These are phyloP conservation scores for Euphrasia confusa DNA, from an alignment of 257 asterid genomes.

Conservation along the genomic window DNA sequence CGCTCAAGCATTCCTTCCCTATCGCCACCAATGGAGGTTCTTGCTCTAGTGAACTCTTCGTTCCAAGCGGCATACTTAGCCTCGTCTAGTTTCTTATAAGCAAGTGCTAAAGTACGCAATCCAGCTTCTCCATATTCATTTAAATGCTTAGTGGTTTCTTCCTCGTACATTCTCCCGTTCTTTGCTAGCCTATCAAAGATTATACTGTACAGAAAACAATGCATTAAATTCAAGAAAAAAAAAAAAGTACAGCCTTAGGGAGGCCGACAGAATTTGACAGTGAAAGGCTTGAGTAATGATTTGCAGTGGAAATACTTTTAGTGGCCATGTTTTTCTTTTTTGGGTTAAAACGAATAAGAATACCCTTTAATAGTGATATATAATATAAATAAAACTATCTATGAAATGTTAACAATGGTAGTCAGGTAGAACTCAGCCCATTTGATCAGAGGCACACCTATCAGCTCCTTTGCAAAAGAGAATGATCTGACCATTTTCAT, in stretches of 20 bases:
- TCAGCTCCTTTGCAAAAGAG: constrained; percentile 98
- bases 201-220: constrained; percentile 55
- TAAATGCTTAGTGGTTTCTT: constrained; percentile 74
- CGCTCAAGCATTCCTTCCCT: constrained; percentile 88
- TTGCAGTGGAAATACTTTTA: neutral
- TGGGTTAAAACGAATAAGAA: neutral
- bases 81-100: constrained; percentile 78
- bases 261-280: neutral
- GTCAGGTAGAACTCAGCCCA: neutral
- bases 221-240: constrained; percentile 22
- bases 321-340: neutral
- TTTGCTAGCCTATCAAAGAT: constrained; percentile 79
- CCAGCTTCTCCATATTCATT: constrained; percentile 94
- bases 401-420: too few relatives aligned
- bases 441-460: constrained; percentile 44
- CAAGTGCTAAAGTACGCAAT: constrained; percentile 85
- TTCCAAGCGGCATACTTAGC: constrained; percentile 77
- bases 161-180: constrained; percentile 67
- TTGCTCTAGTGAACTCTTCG: constrained; percentile 78
- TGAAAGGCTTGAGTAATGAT: neutral
- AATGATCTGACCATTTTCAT: constrained; percentile 71
- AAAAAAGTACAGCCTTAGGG: neutral
- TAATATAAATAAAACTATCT: too few relatives aligned
- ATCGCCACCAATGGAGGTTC: constrained; percentile 67
- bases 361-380: too few relatives aligned